phyloP scores from a whole-genome alignment of 768 basidiomycete species.

The Boletus coccyginus region DNA sequence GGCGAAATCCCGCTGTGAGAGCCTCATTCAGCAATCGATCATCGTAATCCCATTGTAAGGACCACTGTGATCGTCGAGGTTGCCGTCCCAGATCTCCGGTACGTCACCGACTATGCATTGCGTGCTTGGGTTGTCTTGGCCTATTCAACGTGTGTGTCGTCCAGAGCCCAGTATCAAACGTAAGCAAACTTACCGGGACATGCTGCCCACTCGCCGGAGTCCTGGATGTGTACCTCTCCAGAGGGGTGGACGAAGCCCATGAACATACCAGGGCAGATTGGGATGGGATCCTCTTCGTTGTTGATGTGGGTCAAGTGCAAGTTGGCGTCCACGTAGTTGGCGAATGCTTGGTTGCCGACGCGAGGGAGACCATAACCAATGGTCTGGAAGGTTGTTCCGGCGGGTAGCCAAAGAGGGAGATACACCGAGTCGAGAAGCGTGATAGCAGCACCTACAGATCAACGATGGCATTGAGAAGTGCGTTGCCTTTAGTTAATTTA shows the following conservation, averaged over 20 bases:
- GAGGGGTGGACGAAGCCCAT: constrained; percentile 40
- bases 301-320: constrained; percentile 51
- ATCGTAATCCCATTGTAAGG: constrained; percentile 32
- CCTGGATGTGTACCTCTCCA: constrained; percentile 44
- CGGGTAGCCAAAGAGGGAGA: constrained; percentile 38
- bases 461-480: not conserved
- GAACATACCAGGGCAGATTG: constrained; percentile 34
- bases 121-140: constrained; percentile 56
- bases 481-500: not conserved
- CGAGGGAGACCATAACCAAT: constrained; percentile 37
- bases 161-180: not conserved
- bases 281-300: constrained; percentile 44
- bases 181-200: constrained; percentile 44
- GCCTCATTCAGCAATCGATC: constrained; percentile 17
- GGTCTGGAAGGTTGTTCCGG: constrained; percentile 31
- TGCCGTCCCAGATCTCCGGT: constrained; percentile 43
- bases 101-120: constrained; percentile 25
- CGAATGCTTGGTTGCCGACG: constrained; percentile 59
- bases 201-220: constrained; percentile 46
- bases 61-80: constrained; percentile 45
- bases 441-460: constrained; percentile 33
- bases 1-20: not conserved
- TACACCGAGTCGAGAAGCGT: constrained; percentile 39
- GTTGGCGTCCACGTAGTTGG: constrained; percentile 50
- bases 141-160: constrained; percentile 4